Percentiles rank a stretch among this genome's conserved stretches.
Conservation (phyloP, 176 grass and related monocot species). For the Triticum dicoccoides region DNA sequence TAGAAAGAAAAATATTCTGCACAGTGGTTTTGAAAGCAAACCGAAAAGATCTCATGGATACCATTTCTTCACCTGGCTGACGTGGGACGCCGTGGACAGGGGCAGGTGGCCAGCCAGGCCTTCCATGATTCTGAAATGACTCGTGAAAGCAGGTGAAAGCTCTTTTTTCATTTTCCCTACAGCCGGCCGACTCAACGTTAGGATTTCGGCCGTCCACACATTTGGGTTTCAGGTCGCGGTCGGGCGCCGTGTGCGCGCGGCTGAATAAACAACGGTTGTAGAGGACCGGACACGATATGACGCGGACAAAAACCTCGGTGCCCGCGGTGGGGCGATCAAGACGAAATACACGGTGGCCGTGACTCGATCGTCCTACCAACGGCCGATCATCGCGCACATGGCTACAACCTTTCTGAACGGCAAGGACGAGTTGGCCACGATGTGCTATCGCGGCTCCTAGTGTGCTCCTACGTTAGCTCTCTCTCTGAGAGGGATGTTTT, state of each 20-base stretch:
- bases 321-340: constrained; percentile 29
- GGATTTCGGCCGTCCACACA: neutral
- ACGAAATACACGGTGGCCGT: neutral
- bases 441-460: neutral
- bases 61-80: too few relatives aligned
- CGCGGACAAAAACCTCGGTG: neutral
- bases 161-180: too few relatives aligned
- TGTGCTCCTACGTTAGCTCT: neutral
- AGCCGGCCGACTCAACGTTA: too few relatives aligned
- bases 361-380: neutral
- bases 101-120: too few relatives aligned
- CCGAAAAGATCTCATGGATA: too few relatives aligned
- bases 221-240: neutral
- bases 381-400: neutral
- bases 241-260: neutral
- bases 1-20: too few relatives aligned
- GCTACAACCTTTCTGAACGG: neutral
- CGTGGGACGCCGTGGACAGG: too few relatives aligned
- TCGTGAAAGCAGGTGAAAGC: too few relatives aligned
- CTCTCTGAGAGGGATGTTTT: too few relatives aligned
- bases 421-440: constrained; percentile 1
- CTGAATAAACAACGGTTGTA: neutral
- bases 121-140: too few relatives aligned
- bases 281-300: neutral
- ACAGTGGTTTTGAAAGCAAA: too few relatives aligned